Conservation (phyloP, 2,329 filamentous ascomycete species). For the Cladobotryum protrusum region DNA sequence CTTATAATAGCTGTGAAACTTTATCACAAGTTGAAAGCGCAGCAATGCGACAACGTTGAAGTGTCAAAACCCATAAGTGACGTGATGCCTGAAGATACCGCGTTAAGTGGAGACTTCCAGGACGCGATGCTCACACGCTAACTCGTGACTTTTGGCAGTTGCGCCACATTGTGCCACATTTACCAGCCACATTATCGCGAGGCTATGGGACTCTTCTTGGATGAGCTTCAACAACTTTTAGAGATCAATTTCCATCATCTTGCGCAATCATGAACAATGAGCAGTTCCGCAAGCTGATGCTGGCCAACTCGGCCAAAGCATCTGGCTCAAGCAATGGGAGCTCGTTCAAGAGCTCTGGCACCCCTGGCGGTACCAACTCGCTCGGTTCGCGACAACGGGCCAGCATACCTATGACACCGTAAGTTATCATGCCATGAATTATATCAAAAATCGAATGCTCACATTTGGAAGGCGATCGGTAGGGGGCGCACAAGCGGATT, state of each 20-base stretch:
- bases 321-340: constrained; percentile 39
- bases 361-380: constrained; percentile 34
- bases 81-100: constrained; percentile 19
- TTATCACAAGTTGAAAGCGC: no score
- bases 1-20: no score
- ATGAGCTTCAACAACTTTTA: no score
- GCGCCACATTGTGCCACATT: constrained; percentile 16
- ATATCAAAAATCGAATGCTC: constrained; percentile 12
- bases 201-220: no score
- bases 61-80: neutral
- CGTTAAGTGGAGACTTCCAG: constrained; percentile 29
- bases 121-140: constrained; percentile 32
- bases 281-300: constrained; percentile 78
- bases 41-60: neutral
- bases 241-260: neutral
- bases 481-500: constrained; percentile 52
- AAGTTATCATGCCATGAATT: constrained; percentile 29
- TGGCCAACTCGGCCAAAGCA: constrained; percentile 40
- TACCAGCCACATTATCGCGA: constrained; percentile 2
- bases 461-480: constrained; percentile 55
- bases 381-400: constrained; percentile 73
- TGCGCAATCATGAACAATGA: constrained; percentile 78
- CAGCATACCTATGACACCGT: constrained; percentile 94
- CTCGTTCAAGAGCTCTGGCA: constrained; percentile 28
- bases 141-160: constrained; percentile 27